Evolutionary conservation across 495 filamentous ascomycete genomes (phyloP), one percentile per base, ranked within the genome.

Genomic region (Amorphotheca resinae): DNA sequence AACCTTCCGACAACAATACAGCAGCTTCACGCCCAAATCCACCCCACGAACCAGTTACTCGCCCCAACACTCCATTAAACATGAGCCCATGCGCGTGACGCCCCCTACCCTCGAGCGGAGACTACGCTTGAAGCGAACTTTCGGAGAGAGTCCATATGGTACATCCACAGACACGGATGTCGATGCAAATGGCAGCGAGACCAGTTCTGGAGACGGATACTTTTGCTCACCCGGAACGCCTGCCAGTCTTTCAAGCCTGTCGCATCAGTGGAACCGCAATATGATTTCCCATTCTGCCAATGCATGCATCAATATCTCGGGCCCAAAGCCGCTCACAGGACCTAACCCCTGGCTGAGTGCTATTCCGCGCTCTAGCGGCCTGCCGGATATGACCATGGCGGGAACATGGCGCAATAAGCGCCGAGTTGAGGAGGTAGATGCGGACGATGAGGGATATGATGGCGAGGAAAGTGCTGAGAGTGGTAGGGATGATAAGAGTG

Each of bases 321-420:
- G 33, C 2, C n/a, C 20, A 3, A 33, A 40, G n/a, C 7, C 4
- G 9, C 14, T 17, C 21, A 33, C 20, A 8, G 35, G 23, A 3
- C 41, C 54, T 20, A 67, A 60, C 46, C 64, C 65, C 22, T 59
- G 62, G 52, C 54, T 69, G 1, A 66, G 59, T 37, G 64, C 63
- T 18, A 54, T 69, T 36, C 65, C 65, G 16, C 56, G 65, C 28
- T 63, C 58, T 34, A 40, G 30, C 2, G 48, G 48, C 1, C 16
- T 50, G 16, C 16, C 26, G 2, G 48, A 46, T 22, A 32, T 43
- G 7, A 35, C 17, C 8, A 46, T 52, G 32, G 5, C 11, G 22
- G 22, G 4, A 7, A 42, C 18, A 39, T 39, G 53, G 49, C 22
- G 45, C 37, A n/a, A 17, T 9, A 52, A 53, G 42, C 40, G 48